Conservation (phyloP, 2,329 filamentous ascomycete species). For the Alternaria sp. region DNA sequence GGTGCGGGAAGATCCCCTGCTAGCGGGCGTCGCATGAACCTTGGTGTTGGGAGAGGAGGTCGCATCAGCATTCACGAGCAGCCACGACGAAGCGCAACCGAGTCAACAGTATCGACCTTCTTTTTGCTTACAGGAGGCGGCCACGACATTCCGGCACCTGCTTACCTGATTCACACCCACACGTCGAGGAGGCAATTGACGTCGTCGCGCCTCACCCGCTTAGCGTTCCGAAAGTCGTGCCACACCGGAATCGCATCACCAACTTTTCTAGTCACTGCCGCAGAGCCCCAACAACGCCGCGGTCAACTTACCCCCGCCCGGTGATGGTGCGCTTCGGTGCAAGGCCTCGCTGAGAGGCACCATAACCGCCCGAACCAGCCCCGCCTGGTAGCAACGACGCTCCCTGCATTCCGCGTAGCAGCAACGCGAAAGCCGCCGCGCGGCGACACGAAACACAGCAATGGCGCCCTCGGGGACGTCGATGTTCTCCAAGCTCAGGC, state of each 20-base stretch:
- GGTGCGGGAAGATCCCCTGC: constrained; percentile 18
- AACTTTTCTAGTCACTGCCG: constrained; percentile 15
- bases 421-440: constrained; percentile 28
- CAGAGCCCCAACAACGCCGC: constrained; percentile 13
- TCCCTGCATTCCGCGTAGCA: constrained; percentile 15
- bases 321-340: constrained; percentile 39
- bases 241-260: constrained; percentile 31
- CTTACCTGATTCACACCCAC: not conserved
- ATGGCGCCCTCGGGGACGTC: constrained; percentile 52
- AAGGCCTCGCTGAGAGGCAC: constrained; percentile 49
- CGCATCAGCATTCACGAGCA: constrained; percentile 9
- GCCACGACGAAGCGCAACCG: not conserved
- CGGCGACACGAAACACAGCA: constrained; percentile 20
- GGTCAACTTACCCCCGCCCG: constrained; percentile 10
- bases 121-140: constrained; percentile 6
- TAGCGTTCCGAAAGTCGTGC: constrained; percentile 28
- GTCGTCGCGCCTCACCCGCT: constrained; percentile 5
- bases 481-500: constrained; percentile 52
- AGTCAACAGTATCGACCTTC: constrained; percentile 3
- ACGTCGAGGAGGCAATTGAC: not conserved
- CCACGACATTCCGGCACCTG: not conserved
- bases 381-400: constrained; percentile 6
- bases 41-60: constrained; percentile 19
- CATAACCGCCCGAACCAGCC: constrained; percentile 7
- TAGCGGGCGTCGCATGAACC: constrained; percentile 19